Conservation (phyloP, 1,284 basidiomycete species). For the Athelia sp. region DNA sequence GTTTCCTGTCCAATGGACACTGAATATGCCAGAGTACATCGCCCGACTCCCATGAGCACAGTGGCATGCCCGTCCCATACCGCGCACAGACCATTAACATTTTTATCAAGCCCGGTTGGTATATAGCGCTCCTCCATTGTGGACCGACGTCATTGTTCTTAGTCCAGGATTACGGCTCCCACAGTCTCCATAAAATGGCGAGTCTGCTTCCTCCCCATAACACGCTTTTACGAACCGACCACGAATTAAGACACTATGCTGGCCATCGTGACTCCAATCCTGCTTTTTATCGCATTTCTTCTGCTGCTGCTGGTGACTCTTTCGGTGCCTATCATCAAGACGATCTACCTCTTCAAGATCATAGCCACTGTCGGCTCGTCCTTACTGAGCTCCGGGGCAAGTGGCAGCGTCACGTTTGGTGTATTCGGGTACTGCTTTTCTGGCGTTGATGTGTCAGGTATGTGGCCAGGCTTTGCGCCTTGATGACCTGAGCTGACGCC, state of each 20-base stretch:
- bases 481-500: slow-evolving; percentile 8
- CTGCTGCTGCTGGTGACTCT: slow-evolving; percentile 53
- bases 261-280: slow-evolving; percentile 32
- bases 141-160: too few species aligned
- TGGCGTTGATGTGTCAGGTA: slow-evolving; percentile 37
- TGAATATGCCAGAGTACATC: too few species aligned
- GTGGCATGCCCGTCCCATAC: too few species aligned
- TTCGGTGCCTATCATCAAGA: slow-evolving; percentile 54
- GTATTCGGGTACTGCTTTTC: slow-evolving; percentile 60
- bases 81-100: too few species aligned
- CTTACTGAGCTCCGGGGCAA: slow-evolving; percentile 30
- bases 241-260: slow-evolving; percentile 25
- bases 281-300: slow-evolving; percentile 45
- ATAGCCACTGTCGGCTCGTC: slow-evolving; percentile 29
- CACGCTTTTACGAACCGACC: slow-evolving; percentile 1
- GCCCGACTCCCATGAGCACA: too few species aligned
- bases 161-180: too few species aligned
- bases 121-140: too few species aligned
- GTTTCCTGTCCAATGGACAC: too few species aligned
- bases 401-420: slow-evolving; percentile 41
- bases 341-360: slow-evolving; percentile 47
- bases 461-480: slow-evolving; percentile 12
- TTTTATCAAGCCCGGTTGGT: too few species aligned
- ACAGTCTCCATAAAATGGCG: too few species aligned
- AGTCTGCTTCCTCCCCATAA: too few species aligned